Conservation (phyloP, 345 rosid species). For the Citrus maxima region DNA sequence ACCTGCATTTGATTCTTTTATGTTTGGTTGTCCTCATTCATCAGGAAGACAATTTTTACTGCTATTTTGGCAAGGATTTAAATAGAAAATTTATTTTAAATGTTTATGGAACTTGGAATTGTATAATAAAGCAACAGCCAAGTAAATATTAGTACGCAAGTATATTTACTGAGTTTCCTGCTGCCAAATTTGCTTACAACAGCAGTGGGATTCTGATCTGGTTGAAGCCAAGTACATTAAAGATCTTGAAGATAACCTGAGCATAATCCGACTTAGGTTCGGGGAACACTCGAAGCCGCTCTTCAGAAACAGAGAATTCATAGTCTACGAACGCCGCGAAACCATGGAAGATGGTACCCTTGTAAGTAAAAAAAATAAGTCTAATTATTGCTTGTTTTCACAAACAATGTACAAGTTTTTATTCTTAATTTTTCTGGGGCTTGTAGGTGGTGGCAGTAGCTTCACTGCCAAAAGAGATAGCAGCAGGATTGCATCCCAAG, state of each 20-base stretch:
- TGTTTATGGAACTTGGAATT: too few relatives aligned
- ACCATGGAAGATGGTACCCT: conserved; percentile 87
- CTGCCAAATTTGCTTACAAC: background rate
- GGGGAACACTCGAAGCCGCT: conserved; percentile 73
- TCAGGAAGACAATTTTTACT: background rate
- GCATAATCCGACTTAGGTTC: conserved; percentile 59
- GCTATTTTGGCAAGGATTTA: background rate
- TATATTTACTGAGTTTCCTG: too few relatives aligned
- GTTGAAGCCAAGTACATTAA: conserved; percentile 68
- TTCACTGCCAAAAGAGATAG: conserved; percentile 74
- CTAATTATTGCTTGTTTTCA: background rate
- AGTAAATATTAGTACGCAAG: too few relatives aligned
- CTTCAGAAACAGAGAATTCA: conserved; percentile 73
- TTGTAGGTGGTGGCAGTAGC: conserved; percentile 74
- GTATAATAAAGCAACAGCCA: too few relatives aligned
- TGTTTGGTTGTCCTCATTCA: background rate
- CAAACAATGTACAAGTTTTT: background rate
- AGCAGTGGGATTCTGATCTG: conserved; percentile 89
- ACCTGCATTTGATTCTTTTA: background rate
- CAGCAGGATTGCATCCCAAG: conserved; percentile 72
- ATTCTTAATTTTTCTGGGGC: background rate
- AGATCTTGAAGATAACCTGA: conserved; percentile 69
- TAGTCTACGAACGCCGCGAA: conserved; percentile 74
- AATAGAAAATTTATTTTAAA: too few relatives aligned
- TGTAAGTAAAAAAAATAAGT: conserved; percentile 22